Percentiles rank a stretch among this genome's conserved stretches.
phyloP scores from a whole-genome alignment of 345 rosid genomes.

The Brassica nigra region DNA sequence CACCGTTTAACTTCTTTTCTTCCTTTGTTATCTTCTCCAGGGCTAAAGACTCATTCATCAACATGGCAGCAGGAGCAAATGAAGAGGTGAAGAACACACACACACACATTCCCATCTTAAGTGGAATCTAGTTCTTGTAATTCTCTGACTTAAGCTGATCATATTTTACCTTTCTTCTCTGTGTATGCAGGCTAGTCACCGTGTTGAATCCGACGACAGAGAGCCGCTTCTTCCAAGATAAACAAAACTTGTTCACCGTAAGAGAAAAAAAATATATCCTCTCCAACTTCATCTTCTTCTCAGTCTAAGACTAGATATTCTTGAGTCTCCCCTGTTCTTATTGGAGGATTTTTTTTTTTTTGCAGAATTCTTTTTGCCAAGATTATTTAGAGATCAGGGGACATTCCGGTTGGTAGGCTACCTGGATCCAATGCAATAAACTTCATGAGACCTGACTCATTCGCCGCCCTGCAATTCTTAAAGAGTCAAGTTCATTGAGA shows the following conservation, averaged over 20 bases:
- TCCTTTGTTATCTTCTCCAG: slow-evolving; percentile 44
- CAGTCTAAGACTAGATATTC: neutral
- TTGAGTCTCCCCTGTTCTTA: neutral
- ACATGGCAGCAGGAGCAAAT: slow-evolving; percentile 89
- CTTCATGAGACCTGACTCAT: slow-evolving; percentile 14
- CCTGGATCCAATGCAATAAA: slow-evolving; percentile 34
- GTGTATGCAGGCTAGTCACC: slow-evolving; percentile 37
- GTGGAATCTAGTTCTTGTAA: neutral
- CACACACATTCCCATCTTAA: neutral
- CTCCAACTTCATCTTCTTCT: neutral
- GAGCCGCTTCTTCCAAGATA: slow-evolving; percentile 46
- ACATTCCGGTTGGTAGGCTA: neutral
- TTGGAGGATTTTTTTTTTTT: slow-evolving; percentile 37
- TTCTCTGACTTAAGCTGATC: neutral
- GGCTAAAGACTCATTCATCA: slow-evolving; percentile 72
- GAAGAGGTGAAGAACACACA: slow-evolving; percentile 61
- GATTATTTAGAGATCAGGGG: slow-evolving; percentile 28
- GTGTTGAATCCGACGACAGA: slow-evolving; percentile 34
- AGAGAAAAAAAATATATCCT: neutral
- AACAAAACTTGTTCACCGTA: neutral
- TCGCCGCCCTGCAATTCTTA: slow-evolving; percentile 6
- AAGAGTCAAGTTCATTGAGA: slow-evolving; percentile 36
- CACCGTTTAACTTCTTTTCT: neutral
- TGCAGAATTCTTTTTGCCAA: slow-evolving; percentile 38
- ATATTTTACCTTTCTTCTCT: neutral